Evolutionary conservation across 768 basidiomycete species (phyloP).

Genomic region (Boletus vinaceobasis): DNA sequence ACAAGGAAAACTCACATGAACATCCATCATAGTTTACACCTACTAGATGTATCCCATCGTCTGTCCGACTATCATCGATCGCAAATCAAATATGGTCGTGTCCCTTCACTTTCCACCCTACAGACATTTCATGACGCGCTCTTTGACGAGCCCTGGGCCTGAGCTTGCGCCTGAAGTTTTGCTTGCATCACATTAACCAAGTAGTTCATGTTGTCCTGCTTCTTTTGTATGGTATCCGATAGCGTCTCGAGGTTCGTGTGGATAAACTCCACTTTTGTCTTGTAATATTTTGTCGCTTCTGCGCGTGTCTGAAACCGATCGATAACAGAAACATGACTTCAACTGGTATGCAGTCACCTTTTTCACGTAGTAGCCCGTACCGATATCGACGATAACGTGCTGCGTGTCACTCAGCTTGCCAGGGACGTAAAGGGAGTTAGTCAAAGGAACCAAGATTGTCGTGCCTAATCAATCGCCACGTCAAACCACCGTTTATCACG

Average conservation of each 20-base stretch:
- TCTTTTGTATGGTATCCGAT: constrained; percentile 86
- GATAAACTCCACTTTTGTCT: constrained; percentile 76
- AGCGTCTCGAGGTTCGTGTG: constrained; percentile 79
- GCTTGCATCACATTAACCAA: constrained; percentile 70
- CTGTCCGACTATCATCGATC: neutral
- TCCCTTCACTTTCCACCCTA: neutral
- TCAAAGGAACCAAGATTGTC: constrained; percentile 87
- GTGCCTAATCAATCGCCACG: constrained; percentile 51
- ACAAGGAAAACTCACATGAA: neutral
- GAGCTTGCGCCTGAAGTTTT: constrained; percentile 39
- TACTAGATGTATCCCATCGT: neutral
- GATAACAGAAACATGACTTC: neutral
- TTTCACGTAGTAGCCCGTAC: constrained; percentile 94
- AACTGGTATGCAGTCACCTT: constrained; percentile 54
- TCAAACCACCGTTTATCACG: neutral
- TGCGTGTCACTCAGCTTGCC: constrained; percentile 81
- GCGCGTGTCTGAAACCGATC: constrained; percentile 59
- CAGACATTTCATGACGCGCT: constrained; percentile 14
- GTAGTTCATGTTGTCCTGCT: constrained; percentile 84
- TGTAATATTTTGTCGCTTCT: constrained; percentile 81
- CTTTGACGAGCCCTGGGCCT: constrained; percentile 18
- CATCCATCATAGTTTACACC: neutral
- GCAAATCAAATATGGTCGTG: neutral
- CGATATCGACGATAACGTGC: constrained; percentile 91
- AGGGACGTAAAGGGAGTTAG: constrained; percentile 93